Percentiles rank a stretch among this genome's conserved stretches.
These are phyloP conservation scores for Ophiostoma australiae DNA, from an alignment of 2,329 filamentous ascomycete species.

Conservation along the genomic window DNA sequence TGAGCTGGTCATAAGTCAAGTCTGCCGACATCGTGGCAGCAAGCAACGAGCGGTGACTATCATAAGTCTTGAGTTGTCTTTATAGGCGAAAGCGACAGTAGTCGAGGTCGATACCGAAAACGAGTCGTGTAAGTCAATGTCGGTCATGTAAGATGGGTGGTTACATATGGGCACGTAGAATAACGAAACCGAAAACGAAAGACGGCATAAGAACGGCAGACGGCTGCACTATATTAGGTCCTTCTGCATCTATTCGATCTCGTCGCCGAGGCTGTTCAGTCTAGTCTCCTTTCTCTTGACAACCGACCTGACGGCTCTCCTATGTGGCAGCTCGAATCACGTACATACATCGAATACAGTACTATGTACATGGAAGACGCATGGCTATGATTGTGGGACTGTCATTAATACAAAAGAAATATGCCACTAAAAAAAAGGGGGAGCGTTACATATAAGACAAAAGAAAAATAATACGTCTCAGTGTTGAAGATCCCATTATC, in stretches of 20 bases:
- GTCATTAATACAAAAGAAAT: background rate
- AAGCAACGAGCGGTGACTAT: background rate
- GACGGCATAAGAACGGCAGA: background rate
- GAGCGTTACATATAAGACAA: background rate
- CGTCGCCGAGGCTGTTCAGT: background rate
- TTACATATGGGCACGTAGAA: background rate
- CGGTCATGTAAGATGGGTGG: background rate
- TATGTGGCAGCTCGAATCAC: background rate
- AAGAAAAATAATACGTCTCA: background rate
- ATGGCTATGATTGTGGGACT: too few relatives aligned
- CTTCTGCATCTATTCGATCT: background rate
- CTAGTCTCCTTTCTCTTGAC: background rate
- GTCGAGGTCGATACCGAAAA: background rate
- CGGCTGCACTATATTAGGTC: background rate
- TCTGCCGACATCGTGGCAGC: conserved; percentile 13
- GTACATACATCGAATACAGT: too few relatives aligned
- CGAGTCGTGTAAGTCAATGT: background rate
- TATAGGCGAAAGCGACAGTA: background rate
- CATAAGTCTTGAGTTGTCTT: background rate
- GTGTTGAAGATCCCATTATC: background rate
- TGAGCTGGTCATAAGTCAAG: conserved; percentile 21
- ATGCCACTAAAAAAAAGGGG: background rate
- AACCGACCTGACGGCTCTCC: background rate
- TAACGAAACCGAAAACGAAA: background rate
- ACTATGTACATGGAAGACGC: background rate